Evolutionary conservation across 179 eudicot species (phyloP).

Genomic region (Silene coronaria): DNA sequence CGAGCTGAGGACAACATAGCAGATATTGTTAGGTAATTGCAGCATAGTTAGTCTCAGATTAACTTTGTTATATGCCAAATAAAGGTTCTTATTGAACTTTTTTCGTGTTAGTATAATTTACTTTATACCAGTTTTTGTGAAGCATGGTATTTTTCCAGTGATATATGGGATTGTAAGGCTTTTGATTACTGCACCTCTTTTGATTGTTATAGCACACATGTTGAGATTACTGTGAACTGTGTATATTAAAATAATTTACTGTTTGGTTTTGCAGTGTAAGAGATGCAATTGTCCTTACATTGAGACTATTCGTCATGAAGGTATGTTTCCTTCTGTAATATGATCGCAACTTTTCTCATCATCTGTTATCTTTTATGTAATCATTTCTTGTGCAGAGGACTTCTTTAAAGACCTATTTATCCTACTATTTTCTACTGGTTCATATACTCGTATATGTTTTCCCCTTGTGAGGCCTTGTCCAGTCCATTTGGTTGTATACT

Average conservation of each 20-base stretch:
- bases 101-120: not conserved
- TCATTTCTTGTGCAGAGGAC: not conserved
- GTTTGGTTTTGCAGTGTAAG: conserved; percentile 62
- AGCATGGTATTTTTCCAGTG: conserved; percentile 6
- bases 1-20: conserved; percentile 43
- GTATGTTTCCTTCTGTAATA: conserved; percentile 32
- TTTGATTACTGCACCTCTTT: not conserved
- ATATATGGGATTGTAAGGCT: not conserved
- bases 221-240: not conserved
- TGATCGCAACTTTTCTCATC: not conserved
- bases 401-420: not conserved
- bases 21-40: conserved; percentile 51
- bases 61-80: not conserved
- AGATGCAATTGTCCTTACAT: conserved; percentile 74
- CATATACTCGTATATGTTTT: not conserved
- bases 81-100: not conserved
- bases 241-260: conserved; percentile 10
- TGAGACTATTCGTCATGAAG: conserved; percentile 65
- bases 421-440: not conserved
- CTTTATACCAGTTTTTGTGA: not conserved
- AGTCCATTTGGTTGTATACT: not conserved
- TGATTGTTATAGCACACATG: not conserved
- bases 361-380: not conserved
- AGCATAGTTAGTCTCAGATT: not conserved
- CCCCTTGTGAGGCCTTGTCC: not conserved